These are phyloP conservation scores for Paratinospora sagittata DNA, from an alignment of 164 flowering plant species.

Conservation along the genomic window DNA sequence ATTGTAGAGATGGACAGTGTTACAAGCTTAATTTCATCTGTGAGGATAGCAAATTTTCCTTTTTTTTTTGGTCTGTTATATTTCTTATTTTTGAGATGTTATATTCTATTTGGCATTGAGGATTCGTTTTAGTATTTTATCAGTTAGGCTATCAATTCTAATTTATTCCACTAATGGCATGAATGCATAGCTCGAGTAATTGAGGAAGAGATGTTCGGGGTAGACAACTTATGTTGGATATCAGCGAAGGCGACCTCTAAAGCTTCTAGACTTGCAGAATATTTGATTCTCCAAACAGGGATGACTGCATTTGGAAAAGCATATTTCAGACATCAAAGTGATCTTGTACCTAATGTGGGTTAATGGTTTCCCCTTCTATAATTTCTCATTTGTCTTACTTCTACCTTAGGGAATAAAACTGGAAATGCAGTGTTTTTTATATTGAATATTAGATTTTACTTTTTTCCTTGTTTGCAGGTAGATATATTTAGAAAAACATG, in stretches of 20 bases:
- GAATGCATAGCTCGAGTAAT: conserved; percentile 70
- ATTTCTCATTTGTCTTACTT: background rate
- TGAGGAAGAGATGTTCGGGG: conserved; percentile 96
- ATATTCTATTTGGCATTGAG: background rate
- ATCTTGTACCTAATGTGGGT: conserved; percentile 89
- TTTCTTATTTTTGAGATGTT: background rate
- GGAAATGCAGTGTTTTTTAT: background rate
- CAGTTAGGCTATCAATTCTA: background rate
- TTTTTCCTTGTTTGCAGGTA: background rate
- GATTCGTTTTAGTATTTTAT: background rate
- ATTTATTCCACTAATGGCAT: conserved; percentile 13
- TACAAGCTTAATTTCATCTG: too few relatives aligned
- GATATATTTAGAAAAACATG: background rate
- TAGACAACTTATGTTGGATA: conserved; percentile 90
- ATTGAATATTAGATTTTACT: background rate
- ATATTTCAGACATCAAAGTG: conserved; percentile 59
- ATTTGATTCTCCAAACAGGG: conserved; percentile 81
- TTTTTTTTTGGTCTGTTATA: too few relatives aligned
- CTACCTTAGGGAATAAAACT: background rate
- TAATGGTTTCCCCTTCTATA: background rate
- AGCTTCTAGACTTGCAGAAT: conserved; percentile 72
- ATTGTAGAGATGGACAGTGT: too few relatives aligned
- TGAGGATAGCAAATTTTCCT: too few relatives aligned
- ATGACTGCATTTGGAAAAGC: conserved; percentile 98
- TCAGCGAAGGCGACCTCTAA: conserved; percentile 74